Evolutionary conservation across 73 alveolate species (phyloP).

Genomic region (Stentor coeruleus): DNA sequence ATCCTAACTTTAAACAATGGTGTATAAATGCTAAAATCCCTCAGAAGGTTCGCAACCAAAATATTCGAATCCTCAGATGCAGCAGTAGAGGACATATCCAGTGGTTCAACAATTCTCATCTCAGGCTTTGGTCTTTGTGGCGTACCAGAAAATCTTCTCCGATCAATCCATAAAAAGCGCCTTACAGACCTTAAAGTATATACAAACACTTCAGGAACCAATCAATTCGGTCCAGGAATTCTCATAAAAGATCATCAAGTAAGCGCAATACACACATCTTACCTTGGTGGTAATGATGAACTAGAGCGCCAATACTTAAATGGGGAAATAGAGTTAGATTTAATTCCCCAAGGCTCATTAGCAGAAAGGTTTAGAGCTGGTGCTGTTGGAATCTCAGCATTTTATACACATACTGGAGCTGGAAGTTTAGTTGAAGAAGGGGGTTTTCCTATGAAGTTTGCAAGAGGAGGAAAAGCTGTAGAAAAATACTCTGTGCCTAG

Average conservation of each 20-base stretch:
- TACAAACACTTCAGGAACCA: slow-evolving; percentile 65
- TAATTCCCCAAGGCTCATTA: slow-evolving; percentile 82
- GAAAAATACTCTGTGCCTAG: slow-evolving; percentile 25
- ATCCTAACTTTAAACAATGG: too few species aligned
- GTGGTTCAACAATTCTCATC: slow-evolving; percentile 60
- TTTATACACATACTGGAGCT: slow-evolving; percentile 83
- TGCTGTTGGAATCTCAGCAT: slow-evolving; percentile 95
- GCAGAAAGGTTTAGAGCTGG: slow-evolving; percentile 89
- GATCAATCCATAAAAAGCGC: slow-evolving; percentile 55
- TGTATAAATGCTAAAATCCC: too few species aligned
- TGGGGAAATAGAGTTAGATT: slow-evolving; percentile 82
- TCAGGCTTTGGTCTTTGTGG: slow-evolving; percentile 97
- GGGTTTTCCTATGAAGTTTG: slow-evolving; percentile 50
- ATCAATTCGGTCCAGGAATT: slow-evolving; percentile 30
- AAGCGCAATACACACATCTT: slow-evolving; percentile 44
- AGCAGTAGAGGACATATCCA: slow-evolving; percentile 60
- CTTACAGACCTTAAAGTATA: slow-evolving; percentile 61
- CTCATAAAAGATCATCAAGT: slow-evolving; percentile 20
- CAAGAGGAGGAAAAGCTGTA: slow-evolving; percentile 37
- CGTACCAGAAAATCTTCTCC: slow-evolving; percentile 84
- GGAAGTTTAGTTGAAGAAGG: slow-evolving; percentile 71
- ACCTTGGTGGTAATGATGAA: slow-evolving; percentile 74
- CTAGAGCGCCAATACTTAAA: slow-evolving; percentile 55
- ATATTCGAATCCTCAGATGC: slow-evolving; percentile 16
- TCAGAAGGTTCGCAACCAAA: too few species aligned